These are phyloP conservation scores for Naganishia kalamii DNA, from an alignment of 768 basidiomycete genomes.

Conservation along the genomic window DNA sequence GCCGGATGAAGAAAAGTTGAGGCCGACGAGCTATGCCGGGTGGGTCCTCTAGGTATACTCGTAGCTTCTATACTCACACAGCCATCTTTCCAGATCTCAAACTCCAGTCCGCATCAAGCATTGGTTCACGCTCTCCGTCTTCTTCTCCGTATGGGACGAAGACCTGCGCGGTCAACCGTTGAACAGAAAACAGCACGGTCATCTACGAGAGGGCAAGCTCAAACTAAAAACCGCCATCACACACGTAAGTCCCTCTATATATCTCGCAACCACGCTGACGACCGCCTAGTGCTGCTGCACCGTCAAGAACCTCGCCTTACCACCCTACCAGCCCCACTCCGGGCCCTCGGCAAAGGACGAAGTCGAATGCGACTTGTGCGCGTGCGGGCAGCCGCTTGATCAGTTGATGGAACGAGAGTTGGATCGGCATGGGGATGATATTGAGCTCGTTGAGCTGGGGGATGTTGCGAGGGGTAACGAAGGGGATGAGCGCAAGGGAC, in stretches of 20 bases:
- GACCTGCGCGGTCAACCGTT: conserved; percentile 27
- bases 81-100: conserved; percentile 28
- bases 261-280: no score
- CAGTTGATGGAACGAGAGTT: conserved; percentile 22
- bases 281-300: conserved; percentile 19
- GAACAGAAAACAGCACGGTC: conserved; percentile 27
- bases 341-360: conserved; percentile 9
- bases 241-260: conserved; percentile 29
- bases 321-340: conserved; percentile 18
- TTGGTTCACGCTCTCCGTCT: conserved; percentile 34
- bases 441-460: conserved; percentile 6
- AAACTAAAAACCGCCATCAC: conserved; percentile 32
- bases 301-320: conserved; percentile 16
- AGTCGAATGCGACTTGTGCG: conserved; percentile 21
- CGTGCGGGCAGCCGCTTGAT: conserved; percentile 23
- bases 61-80: neutral
- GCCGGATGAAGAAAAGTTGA: conserved; percentile 39
- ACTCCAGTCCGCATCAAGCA: conserved; percentile 42
- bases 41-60: conserved; percentile 18
- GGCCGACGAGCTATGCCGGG: conserved; percentile 39
- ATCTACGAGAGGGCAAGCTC: conserved; percentile 34
- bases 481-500: neutral
- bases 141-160: conserved; percentile 40
- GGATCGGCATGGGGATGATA: conserved; percentile 9
- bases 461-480: neutral